These are phyloP conservation scores for Colletotrichum sp. DNA, from an alignment of 2,329 filamentous ascomycete genomes.

Conservation along the genomic window DNA sequence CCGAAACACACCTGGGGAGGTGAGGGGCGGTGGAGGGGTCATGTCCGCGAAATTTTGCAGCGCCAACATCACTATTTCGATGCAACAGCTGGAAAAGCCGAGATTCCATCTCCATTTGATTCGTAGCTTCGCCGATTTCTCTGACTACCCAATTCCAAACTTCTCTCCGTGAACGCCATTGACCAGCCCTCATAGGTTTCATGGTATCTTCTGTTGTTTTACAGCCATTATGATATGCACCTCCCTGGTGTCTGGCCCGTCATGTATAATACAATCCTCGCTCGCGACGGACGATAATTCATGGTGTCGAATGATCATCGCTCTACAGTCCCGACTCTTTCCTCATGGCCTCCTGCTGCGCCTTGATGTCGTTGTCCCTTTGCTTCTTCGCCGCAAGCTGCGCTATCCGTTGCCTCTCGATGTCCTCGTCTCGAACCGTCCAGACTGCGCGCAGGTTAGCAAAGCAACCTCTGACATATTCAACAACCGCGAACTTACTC, in stretches of 20 bases:
- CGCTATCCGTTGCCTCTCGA: slow-evolving; percentile 44
- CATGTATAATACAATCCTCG: background rate
- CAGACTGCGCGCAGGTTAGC: slow-evolving; percentile 43
- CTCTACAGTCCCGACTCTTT: slow-evolving; percentile 49
- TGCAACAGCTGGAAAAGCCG: background rate
- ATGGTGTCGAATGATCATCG: background rate
- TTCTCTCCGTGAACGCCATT: background rate
- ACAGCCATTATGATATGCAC: background rate
- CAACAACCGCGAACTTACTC: slow-evolving; percentile 60
- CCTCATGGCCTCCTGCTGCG: slow-evolving; percentile 53
- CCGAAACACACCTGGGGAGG: background rate
- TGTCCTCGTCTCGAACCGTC: slow-evolving; percentile 55
- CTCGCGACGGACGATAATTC: background rate
- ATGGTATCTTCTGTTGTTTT: slow-evolving; percentile 16
- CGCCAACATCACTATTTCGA: background rate
- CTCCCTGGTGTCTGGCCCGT: background rate
- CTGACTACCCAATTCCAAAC: background rate
- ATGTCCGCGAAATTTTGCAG: background rate
- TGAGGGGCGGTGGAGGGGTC: background rate
- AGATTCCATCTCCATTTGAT: background rate
- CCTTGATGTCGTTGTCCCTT: slow-evolving; percentile 45
- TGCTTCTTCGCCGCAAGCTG: slow-evolving; percentile 38
- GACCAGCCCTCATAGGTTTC: slow-evolving; percentile 1
- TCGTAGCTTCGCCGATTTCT: background rate
- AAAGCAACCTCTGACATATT: background rate